Evolutionary conservation across 1,139 yeast species (phyloP).

Genomic region (Saccharomyces hybrid): DNA sequence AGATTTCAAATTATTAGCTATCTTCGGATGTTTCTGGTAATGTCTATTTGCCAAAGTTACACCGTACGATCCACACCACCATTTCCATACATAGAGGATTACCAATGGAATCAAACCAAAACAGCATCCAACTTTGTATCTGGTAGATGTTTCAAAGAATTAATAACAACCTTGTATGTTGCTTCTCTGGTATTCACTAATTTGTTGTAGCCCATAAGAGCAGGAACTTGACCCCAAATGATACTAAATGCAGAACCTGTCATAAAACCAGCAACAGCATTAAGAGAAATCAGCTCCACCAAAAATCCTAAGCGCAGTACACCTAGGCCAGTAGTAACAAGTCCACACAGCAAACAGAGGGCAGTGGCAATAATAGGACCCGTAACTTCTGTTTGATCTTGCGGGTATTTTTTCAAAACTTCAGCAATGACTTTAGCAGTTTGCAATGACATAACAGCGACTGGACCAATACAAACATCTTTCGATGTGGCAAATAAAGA

Average conservation of each 20-base stretch:
- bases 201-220: conserved; percentile 68
- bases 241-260: conserved; percentile 86
- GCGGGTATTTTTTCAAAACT: conserved; percentile 41
- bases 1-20: conserved; percentile 37
- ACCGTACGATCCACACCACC: conserved; percentile 44
- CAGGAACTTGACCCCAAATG: conserved; percentile 78
- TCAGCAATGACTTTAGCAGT: conserved; percentile 68
- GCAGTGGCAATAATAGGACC: conserved; percentile 73
- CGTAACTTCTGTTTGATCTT: conserved; percentile 30
- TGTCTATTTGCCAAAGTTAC: conserved; percentile 46
- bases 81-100: conserved; percentile 65
- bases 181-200: conserved; percentile 65
- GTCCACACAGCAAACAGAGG: conserved; percentile 75
- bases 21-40: conserved; percentile 21
- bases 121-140: conserved; percentile 73
- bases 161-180: conserved; percentile 60
- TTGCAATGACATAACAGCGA: conserved; percentile 90
- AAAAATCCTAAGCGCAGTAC: conserved; percentile 77
- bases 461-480: conserved; percentile 95
- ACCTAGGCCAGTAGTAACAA: conserved; percentile 76
- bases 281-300: conserved; percentile 80
- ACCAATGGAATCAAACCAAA: conserved; percentile 69
- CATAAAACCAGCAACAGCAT: conserved; percentile 94
- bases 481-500: conserved; percentile 90
- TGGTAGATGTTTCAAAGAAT: conserved; percentile 64